Conservation (phyloP, 192 early-diverging fungal species). For the Backusella tarrabulga region DNA sequence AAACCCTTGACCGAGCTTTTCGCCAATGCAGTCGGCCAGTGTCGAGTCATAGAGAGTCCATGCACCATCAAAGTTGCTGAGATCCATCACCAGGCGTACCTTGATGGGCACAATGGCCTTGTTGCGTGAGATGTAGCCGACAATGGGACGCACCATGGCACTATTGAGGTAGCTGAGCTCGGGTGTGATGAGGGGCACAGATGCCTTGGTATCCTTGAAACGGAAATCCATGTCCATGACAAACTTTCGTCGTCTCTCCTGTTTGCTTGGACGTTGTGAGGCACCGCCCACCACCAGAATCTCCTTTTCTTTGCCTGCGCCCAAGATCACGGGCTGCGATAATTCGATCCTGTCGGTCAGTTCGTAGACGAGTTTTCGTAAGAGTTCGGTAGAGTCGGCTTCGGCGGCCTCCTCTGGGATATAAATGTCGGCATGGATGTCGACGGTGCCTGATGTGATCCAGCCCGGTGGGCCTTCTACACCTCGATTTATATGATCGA, state of each 20-base stretch:
- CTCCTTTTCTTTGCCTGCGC: constrained; percentile 44
- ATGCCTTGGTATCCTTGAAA: constrained; percentile 89
- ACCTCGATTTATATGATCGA: constrained; percentile 87
- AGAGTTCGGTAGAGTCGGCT: constrained; percentile 42
- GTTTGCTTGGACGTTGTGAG: constrained; percentile 16
- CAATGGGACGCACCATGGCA: constrained; percentile 88
- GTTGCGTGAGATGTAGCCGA: constrained; percentile 93
- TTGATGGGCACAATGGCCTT: constrained; percentile 83
- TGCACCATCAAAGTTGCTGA: constrained; percentile 86
- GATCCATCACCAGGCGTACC: constrained; percentile 72
- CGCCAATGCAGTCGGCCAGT: constrained; percentile 68
- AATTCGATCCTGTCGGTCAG: constrained; percentile 71
- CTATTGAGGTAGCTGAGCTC: constrained; percentile 76
- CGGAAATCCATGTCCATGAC: constrained; percentile 80
- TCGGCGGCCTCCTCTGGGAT: constrained; percentile 55
- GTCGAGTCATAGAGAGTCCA: constrained; percentile 90
- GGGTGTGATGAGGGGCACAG: constrained; percentile 72
- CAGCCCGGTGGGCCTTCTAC: constrained; percentile 88
- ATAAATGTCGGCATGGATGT: constrained; percentile 70
- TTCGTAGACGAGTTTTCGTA: constrained; percentile 65
- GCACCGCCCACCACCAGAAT: constrained; percentile 42
- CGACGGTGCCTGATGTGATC: constrained; percentile 89
- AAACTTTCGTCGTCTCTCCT: constrained; percentile 28
- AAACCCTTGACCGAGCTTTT: constrained; percentile 83
- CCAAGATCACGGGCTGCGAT: constrained; percentile 46